Conservation (phyloP, 805 yeast genomes). For the Candida nitratophila region DNA sequence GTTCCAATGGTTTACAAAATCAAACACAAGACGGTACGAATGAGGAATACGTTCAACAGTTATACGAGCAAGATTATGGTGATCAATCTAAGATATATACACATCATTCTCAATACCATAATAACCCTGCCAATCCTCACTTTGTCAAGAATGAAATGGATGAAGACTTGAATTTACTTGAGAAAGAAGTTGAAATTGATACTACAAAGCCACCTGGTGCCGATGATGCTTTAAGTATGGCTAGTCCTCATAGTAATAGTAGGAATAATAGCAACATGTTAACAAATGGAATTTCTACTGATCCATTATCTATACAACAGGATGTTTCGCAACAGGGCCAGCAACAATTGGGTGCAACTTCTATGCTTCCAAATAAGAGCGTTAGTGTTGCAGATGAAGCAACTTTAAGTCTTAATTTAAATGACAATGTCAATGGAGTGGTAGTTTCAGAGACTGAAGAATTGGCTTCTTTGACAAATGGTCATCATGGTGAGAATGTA, state of each 20-base stretch:
- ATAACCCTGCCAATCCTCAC: constrained; percentile 7
- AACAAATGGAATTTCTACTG: neutral
- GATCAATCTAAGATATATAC: constrained; percentile 8
- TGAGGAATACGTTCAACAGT: constrained; percentile 23
- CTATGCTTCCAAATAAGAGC: neutral
- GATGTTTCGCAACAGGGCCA: neutral
- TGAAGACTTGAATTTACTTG: neutral
- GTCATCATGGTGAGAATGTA: constrained; percentile 27
- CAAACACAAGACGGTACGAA: constrained; percentile 4
- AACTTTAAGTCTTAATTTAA: constrained; percentile 20
- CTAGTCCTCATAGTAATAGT: neutral
- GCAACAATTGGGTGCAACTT: neutral
- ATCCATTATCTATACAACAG: neutral
- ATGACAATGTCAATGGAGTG: constrained; percentile 23
- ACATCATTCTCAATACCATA: constrained; percentile 24
- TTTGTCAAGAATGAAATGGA: constrained; percentile 2
- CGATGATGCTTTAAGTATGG: too few relatives aligned
- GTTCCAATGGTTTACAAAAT: too few relatives aligned
- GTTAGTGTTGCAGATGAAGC: constrained; percentile 18
- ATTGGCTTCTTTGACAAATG: constrained; percentile 26
- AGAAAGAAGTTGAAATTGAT: neutral
- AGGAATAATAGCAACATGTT: neutral
- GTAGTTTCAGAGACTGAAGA: constrained; percentile 27
- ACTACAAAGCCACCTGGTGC: neutral
- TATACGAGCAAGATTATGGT: constrained; percentile 26